Conservation (phyloP, 805 yeast species). For the Pachysolen tannophilus region DNA sequence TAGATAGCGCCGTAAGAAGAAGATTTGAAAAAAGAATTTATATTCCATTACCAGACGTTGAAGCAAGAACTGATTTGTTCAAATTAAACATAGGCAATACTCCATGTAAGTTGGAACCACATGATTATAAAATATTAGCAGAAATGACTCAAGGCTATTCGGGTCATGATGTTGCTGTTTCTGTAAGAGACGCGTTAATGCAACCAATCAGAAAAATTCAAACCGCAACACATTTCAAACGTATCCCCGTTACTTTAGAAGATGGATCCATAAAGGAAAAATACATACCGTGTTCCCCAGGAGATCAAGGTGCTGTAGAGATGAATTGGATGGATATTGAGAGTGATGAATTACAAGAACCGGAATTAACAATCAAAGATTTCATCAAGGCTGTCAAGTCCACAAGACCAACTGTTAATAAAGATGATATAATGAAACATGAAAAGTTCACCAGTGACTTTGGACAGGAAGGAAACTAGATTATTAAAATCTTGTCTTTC, state of each 20-base stretch:
- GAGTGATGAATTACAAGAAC: slow-evolving; percentile 84
- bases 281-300: slow-evolving; percentile 94
- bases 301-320: slow-evolving; percentile 79
- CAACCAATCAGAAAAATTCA: slow-evolving; percentile 95
- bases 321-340: slow-evolving; percentile 91
- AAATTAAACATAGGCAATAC: slow-evolving; percentile 87
- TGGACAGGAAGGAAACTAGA: slow-evolving; percentile 90
- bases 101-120: slow-evolving; percentile 67
- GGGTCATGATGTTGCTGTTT: slow-evolving; percentile 95
- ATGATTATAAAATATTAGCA: slow-evolving; percentile 72
- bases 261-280: slow-evolving; percentile 30
- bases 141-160: slow-evolving; percentile 96
- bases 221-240: slow-evolving; percentile 89
- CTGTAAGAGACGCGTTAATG: slow-evolving; percentile 96
- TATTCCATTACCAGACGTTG: slow-evolving; percentile 90
- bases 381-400: slow-evolving; percentile 87
- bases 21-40: slow-evolving; percentile 94
- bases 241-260: slow-evolving; percentile 36
- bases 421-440: slow-evolving; percentile 72
- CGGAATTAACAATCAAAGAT: slow-evolving; percentile 83
- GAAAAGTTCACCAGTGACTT: slow-evolving; percentile 87
- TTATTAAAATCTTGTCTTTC: too few relatives aligned
- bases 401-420: slow-evolving; percentile 93
- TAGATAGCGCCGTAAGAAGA: slow-evolving; percentile 95
- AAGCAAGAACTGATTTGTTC: slow-evolving; percentile 89